Evolutionary conservation across 371 early-diverging fungal species (phyloP), one percentile per base, ranked within the genome.

Genomic region (Blastocladiella emersonii): DNA sequence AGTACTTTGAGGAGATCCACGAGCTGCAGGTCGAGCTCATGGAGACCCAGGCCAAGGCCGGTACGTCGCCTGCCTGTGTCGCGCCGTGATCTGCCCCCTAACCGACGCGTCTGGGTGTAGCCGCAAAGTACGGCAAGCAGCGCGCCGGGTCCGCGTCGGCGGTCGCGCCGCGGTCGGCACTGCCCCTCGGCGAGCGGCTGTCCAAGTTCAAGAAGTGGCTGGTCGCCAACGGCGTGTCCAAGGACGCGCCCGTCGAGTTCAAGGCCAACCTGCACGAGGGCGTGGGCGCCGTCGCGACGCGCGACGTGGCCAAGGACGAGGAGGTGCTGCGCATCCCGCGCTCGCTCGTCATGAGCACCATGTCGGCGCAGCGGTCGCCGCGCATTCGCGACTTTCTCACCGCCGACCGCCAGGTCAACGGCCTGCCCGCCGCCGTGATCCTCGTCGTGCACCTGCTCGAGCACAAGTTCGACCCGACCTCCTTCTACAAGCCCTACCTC

Each of bases 1-100:
- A 59, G 32, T 59, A 59, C 35, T 37, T 59, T 30, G 32, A 25
- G 41, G 59, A 59, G 32, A n/a, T 59, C 15, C 34, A 59, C 59
- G 59, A 59, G 8, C 12, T 51, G 27, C 13, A 12, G 10, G 53
- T 32, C 15, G 53, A 51, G 53, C 53, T 51, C 3, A 44, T 44
- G 5, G 45, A 44, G 3, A 21, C 23, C 45, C 45, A 44, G 45
- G 45, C 8, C 19, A 44, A 44, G 17, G 10, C 17, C 21, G 45
- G 45, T 44, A 17, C 19, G 39, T 37, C n/a, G n/a, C n/a, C n/a
- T n/a, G n/a, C n/a, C n/a, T n/a, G n/a, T n/a, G n/a, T n/a, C n/a
- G n/a, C n/a, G n/a, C n/a, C n/a, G n/a, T n/a, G n/a, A n/a, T n/a
- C n/a, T n/a, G n/a, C n/a, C n/a, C n/a, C n/a, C n/a, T n/a, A n/a